Evolutionary conservation across 768 basidiomycete species (phyloP).

Genomic region (Gloeopeniophorella convolvens): DNA sequence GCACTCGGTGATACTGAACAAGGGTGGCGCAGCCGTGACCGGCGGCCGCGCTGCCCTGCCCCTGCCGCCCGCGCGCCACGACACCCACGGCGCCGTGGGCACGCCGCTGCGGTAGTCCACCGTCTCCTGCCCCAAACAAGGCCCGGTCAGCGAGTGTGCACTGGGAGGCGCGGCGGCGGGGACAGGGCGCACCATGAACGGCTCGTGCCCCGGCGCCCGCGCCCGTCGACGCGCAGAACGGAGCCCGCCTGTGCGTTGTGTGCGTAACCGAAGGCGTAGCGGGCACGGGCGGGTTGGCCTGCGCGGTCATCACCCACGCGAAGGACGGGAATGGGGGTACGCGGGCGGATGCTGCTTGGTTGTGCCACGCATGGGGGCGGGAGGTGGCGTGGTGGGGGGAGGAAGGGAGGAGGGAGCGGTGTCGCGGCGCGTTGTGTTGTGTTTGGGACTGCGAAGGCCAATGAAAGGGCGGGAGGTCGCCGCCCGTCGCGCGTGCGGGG

Average conservation of each 20-base stretch:
- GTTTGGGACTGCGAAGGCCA: too few relatives aligned
- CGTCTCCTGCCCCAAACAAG: not conserved
- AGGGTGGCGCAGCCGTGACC: too few relatives aligned
- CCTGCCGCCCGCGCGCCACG: not conserved
- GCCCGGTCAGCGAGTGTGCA: not conserved
- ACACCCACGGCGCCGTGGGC: not conserved
- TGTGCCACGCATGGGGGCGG: not conserved
- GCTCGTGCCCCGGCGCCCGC: not conserved
- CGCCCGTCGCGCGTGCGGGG: too few relatives aligned
- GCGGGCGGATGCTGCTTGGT: too few relatives aligned
- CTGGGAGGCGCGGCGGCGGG: not conserved
- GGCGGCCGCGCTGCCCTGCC: too few relatives aligned
- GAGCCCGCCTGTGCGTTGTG: not conserved
- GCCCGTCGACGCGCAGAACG: not conserved
- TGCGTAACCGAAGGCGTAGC: slow-evolving; percentile 9
- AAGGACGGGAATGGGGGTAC: slow-evolving; percentile 14
- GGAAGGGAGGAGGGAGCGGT: not conserved
- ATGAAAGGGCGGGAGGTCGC: too few relatives aligned
- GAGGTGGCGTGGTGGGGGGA: not conserved
- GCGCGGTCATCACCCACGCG: slow-evolving; percentile 11
- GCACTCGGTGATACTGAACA: too few relatives aligned
- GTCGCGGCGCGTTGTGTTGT: too few relatives aligned
- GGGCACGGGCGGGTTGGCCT: slow-evolving; percentile 4
- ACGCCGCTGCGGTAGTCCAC: slow-evolving; percentile 12
- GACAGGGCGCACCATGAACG: not conserved